Evolutionary conservation across 2,329 filamentous ascomycete species (phyloP).

Genomic region (Cordyceps cateniannulata): DNA sequence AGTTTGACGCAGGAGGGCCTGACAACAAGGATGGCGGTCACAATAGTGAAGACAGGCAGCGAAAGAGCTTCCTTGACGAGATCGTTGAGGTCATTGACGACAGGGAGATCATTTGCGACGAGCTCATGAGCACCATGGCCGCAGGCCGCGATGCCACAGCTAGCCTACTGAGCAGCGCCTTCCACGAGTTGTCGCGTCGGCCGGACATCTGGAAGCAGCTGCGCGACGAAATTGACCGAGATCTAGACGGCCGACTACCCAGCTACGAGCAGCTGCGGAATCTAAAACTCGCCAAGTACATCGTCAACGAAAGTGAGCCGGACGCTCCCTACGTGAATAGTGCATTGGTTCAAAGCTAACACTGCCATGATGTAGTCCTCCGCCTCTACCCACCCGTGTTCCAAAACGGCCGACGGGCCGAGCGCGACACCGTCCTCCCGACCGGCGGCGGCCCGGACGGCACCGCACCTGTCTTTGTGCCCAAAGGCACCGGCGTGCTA

Average conservation of each 20-base stretch:
- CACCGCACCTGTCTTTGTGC: conserved; percentile 24
- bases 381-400: conserved; percentile 30
- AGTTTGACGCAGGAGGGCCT: background rate
- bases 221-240: conserved; percentile 7
- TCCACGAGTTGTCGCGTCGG: conserved; percentile 16
- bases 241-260: background rate
- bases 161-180: conserved; percentile 17
- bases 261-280: background rate
- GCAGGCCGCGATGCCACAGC: conserved; percentile 22
- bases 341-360: background rate
- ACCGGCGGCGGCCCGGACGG: conserved; percentile 29
- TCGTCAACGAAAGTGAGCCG: conserved; percentile 5
- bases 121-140: conserved; percentile 16
- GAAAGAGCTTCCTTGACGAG: conserved; percentile 16
- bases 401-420: conserved; percentile 24
- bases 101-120: conserved; percentile 12
- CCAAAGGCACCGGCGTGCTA: conserved; percentile 21
- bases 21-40: background rate
- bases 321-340: background rate
- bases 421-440: conserved; percentile 27
- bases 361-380: conserved; percentile 13
- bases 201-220: conserved; percentile 1
- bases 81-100: conserved; percentile 15
- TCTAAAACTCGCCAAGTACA: background rate
- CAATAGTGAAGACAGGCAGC: background rate